Evolutionary conservation across 345 rosid genomes (phyloP).

Genomic region (Gossypioides kirkii): DNA sequence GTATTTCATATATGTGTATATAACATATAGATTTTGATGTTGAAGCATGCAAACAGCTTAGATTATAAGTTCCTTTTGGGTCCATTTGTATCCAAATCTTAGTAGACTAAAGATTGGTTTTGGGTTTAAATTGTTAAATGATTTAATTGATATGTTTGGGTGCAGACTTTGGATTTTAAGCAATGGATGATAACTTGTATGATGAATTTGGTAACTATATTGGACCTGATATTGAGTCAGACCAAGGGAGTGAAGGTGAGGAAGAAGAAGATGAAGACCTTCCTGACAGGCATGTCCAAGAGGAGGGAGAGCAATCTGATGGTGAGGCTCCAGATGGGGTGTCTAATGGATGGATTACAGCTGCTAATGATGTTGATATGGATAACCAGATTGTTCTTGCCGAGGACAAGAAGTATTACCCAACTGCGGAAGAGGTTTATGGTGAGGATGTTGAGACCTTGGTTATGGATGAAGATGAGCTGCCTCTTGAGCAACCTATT

Average conservation of each 20-base stretch:
- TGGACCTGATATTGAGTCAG: constrained; percentile 96
- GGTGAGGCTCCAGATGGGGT: constrained; percentile 48
- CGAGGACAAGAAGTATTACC: constrained; percentile 94
- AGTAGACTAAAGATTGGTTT: not conserved
- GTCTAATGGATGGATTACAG: constrained; percentile 81
- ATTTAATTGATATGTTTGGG: not conserved
- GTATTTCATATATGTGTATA: not conserved
- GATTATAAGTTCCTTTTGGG: not conserved
- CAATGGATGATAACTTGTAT: constrained; percentile 89
- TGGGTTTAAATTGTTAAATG: not conserved
- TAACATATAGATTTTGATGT: not conserved
- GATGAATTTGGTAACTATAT: constrained; percentile 99
- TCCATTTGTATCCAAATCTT: not conserved
- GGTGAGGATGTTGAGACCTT: constrained; percentile 91
- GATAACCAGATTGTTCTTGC: constrained; percentile 94
- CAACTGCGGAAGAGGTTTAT: constrained; percentile 96
- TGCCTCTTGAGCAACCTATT: constrained; percentile 82
- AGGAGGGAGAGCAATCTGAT: constrained; percentile 56
- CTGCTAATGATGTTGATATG: constrained; percentile 70
- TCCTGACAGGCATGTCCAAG: constrained; percentile 35
- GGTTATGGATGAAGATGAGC: constrained; percentile 98
- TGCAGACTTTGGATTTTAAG: not conserved
- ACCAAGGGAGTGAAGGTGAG: constrained; percentile 67
- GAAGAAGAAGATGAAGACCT: constrained; percentile 65
- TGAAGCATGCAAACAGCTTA: not conserved